A percentile compares a stretch with the other conserved stretches of the same genome.
Conservation (phyloP, 2,329 filamentous ascomycete genomes). For the Trichoderma harzianum region DNA sequence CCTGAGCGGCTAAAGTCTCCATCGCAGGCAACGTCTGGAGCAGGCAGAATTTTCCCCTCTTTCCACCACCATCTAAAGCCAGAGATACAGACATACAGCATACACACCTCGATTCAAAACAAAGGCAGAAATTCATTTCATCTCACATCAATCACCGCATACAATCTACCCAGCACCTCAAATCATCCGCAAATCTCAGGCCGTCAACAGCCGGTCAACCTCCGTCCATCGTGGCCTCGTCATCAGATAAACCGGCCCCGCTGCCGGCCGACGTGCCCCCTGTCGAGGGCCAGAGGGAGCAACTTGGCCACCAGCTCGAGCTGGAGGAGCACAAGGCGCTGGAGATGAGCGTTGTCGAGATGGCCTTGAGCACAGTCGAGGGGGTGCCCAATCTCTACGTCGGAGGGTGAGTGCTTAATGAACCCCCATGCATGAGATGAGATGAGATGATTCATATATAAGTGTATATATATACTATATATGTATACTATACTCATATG, state of each 20-base stretch:
- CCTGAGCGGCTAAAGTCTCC: background rate
- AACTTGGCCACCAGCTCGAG: constrained; percentile 18
- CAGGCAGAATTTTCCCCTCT: background rate
- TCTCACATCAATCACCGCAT: background rate
- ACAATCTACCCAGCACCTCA: background rate
- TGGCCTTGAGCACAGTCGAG: constrained; percentile 43
- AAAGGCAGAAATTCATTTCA: background rate
- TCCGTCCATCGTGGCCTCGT: background rate
- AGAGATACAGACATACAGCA: background rate
- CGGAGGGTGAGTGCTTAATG: constrained; percentile 33
- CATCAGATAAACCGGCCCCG: background rate
- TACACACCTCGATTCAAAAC: background rate
- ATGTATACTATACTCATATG: background rate
- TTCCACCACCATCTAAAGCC: background rate
- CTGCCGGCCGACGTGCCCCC: background rate
- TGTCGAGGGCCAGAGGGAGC: constrained; percentile 16
- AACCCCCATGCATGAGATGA: background rate
- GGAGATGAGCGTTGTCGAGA: constrained; percentile 33
- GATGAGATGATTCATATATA: background rate
- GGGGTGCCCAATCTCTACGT: constrained; percentile 41
- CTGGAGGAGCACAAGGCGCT: constrained; percentile 20
- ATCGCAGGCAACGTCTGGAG: background rate
- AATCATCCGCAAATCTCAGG: background rate
- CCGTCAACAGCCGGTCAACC: background rate
- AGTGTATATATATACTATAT: background rate